phyloP scores from a whole-genome alignment of 306 rosid genomes.

The Canavalia gladiata region DNA sequence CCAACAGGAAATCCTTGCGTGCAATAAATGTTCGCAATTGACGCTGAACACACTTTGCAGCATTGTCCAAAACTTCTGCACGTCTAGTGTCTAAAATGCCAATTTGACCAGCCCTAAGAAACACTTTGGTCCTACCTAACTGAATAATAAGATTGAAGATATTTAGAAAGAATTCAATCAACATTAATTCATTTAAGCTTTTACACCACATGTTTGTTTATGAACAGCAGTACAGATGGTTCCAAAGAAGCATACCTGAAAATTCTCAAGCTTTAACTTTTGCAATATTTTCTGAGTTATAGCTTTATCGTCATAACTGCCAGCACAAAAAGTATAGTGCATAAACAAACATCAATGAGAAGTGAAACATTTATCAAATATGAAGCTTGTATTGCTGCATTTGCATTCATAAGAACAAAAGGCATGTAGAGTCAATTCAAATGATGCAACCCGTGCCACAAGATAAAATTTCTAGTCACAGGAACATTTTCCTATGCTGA shows the following conservation, averaged over 20 bases:
- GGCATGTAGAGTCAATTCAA: not conserved
- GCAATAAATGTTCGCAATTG: constrained; percentile 68
- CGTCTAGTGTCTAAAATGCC: constrained; percentile 82
- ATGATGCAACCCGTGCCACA: constrained; percentile 4
- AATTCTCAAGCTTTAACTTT: constrained; percentile 73
- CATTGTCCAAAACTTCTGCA: constrained; percentile 81
- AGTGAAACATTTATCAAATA: not conserved
- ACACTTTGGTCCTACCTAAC: constrained; percentile 88
- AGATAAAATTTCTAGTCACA: not conserved
- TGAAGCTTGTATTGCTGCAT: constrained; percentile 1
- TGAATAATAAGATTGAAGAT: constrained; percentile 43
- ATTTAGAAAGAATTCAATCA: not conserved
- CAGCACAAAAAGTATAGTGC: constrained; percentile 20
- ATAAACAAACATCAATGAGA: constrained; percentile 7
- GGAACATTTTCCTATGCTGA: constrained; percentile 4
- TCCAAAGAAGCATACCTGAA: constrained; percentile 66
- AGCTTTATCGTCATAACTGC: constrained; percentile 75
- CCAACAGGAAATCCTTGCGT: constrained; percentile 66
- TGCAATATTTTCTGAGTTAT: constrained; percentile 69
- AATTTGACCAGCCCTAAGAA: constrained; percentile 94
- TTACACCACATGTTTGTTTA: constrained; percentile 4
- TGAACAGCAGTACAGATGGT: constrained; percentile 12
- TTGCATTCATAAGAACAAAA: constrained; percentile 6
- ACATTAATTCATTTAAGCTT: not conserved
- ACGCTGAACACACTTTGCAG: constrained; percentile 76